Base-by-base conservation (phyloP, 768 basidiomycete genomes). In the Ramaria rubella region DNA sequence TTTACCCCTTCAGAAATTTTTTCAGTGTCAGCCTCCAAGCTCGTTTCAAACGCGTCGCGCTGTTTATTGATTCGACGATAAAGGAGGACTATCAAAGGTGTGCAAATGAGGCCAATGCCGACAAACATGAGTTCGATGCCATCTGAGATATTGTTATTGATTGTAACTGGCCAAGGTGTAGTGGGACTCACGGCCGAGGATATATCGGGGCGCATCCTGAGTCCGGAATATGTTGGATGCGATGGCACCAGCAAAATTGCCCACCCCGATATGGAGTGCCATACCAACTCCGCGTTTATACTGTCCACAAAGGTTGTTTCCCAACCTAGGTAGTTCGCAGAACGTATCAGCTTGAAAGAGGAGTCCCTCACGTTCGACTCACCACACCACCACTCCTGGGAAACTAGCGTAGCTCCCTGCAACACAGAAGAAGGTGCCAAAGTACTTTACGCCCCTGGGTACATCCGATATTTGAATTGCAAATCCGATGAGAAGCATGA, bases 251-350 rank as follows among this genome's bases (percentile, higher is more conserved):
- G 78, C 70, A 58, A 86, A 79, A 62, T 86, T 85, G 0, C 83
- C 85, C 19, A 85, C 74, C 6, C 82, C 81, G 26, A 86, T 81
- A n/a, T 86, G 81, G 24, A 86, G 52, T 0, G 83, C 84, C 77
- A 87, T 81, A 3, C 81, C 84, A 11, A 83, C 72, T 15, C 69
- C 85, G 3, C 86, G 83, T 64, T 87, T 88, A 65, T 83, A 86
- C 58, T 85, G 82, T 0, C 86, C 86, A 0, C 78, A 69, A 11
- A 85, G 72, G 60, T 87, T 85, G 62, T 83, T 85, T 23, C 80
- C 80, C 5, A 83, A 68, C 85, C 85, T 86, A 26, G 27, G n/a
- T n/a, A n/a, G n/a, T n/a, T n/a, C n/a, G n/a, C n/a, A n/a, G n/a
- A n/a, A n/a, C n/a, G n/a, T n/a, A n/a, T n/a, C n/a, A n/a, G n/a